A percentile compares a stretch with the other conserved stretches of the same genome.
phyloP scores from a whole-genome alignment of 768 basidiomycete species.

The Pleurotus platypus region DNA sequence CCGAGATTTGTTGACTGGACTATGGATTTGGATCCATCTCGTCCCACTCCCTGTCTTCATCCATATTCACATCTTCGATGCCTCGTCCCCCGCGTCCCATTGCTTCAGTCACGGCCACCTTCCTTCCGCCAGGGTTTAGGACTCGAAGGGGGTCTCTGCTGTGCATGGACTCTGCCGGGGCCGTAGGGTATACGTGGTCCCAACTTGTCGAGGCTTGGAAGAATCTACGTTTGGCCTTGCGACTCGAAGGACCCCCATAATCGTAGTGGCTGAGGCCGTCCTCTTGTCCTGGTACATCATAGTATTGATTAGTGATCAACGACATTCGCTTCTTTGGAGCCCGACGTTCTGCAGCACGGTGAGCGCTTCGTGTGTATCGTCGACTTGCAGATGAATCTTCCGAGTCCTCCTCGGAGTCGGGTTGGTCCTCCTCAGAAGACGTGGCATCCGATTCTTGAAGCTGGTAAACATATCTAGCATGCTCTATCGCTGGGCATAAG shows the following conservation, averaged over 20 bases:
- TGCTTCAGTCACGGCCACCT: slow-evolving; percentile 7
- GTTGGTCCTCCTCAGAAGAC: slow-evolving; percentile 44
- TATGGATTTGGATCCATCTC: slow-evolving; percentile 13
- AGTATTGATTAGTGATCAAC: slow-evolving; percentile 56
- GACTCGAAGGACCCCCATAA: slow-evolving; percentile 22
- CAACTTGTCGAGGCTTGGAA: slow-evolving; percentile 40
- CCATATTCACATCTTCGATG: slow-evolving; percentile 16
- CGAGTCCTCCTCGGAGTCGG: slow-evolving; percentile 38
- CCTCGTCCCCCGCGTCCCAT: slow-evolving; percentile 22
- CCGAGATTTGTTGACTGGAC: not conserved
- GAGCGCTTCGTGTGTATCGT: slow-evolving; percentile 18
- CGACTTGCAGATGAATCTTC: slow-evolving; percentile 39
- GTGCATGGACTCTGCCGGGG: slow-evolving; percentile 17
- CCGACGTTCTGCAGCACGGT: slow-evolving; percentile 19
- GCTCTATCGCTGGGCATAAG: slow-evolving; percentile 38
- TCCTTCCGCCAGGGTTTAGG: slow-evolving; percentile 9
- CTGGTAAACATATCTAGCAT: slow-evolving; percentile 61
- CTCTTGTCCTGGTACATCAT: slow-evolving; percentile 45
- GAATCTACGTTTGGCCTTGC: slow-evolving; percentile 46
- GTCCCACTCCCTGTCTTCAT: slow-evolving; percentile 22
- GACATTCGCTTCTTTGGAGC: slow-evolving; percentile 60
- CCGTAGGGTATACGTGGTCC: slow-evolving; percentile 27
- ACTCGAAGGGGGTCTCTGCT: slow-evolving; percentile 12
- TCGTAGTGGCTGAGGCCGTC: slow-evolving; percentile 39
- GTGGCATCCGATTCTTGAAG: slow-evolving; percentile 47